These are phyloP conservation scores for Oryza glaberrima DNA, from an alignment of 176 grass and related monocot genomes.

Conservation along the genomic window DNA sequence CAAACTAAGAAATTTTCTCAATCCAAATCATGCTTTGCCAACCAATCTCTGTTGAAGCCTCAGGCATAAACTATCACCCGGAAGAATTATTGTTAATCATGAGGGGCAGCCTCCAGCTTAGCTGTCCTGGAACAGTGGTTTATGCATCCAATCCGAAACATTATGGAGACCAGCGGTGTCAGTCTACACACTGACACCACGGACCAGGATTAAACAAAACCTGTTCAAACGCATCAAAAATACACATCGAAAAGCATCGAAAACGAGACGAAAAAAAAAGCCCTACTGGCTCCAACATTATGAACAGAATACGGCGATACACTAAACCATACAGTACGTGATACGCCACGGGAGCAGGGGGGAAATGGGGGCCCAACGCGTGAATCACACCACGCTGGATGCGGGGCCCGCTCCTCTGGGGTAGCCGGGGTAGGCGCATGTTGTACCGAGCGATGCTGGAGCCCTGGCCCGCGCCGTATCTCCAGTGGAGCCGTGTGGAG, in stretches of 20 bases:
- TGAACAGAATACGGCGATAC: neutral
- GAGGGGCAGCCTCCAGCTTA: conserved; percentile 11
- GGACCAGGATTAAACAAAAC: conserved; percentile 24
- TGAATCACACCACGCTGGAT: conserved; percentile 60
- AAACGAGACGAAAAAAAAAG: neutral
- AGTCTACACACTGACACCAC: conserved; percentile 3
- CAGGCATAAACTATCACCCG: neutral
- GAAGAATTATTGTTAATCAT: conserved; percentile 40
- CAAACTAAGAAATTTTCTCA: neutral
- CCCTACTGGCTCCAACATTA: neutral
- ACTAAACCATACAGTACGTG: neutral
- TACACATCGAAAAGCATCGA: neutral
- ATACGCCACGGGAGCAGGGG: neutral
- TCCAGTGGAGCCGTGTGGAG: neutral
- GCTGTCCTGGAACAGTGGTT: conserved; percentile 30
- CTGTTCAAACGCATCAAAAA: conserved; percentile 15
- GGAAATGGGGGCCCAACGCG: conserved; percentile 2
- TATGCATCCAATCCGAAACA: conserved; percentile 4
- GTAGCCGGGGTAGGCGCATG: conserved; percentile 6
- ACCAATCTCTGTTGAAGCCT: conserved; percentile 9
- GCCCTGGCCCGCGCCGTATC: conserved; percentile 45
- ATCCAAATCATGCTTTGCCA: neutral
- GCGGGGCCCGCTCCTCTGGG: neutral
- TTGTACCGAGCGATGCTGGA: conserved; percentile 48
- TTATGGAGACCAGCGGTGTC: conserved; percentile 19